Base-by-base conservation (phyloP, 371 early-diverging fungal species). In the Cladochytrium tenue region DNA sequence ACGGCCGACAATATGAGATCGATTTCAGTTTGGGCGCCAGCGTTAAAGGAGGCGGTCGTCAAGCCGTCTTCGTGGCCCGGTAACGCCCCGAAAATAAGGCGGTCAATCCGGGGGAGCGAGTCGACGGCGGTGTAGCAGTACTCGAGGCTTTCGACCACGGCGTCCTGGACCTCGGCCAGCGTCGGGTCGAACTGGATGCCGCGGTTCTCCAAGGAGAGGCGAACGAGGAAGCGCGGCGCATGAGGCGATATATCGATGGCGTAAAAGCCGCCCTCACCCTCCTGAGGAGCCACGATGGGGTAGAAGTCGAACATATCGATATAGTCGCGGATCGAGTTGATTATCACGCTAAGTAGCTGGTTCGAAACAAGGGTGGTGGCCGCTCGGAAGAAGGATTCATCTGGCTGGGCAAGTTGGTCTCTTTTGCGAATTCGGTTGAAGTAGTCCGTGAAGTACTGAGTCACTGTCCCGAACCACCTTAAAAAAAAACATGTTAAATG, bases 101-200 rank as follows among this genome's bases (percentile, higher is more conserved):
- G 52, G 28, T 78, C 81, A 13, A 82, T 66, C 26, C 63, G 32
- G 1, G 85, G 82, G 25, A 82, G 51, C 7, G 69, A 68, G 43
- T 81, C 80, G 32, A 82, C 68, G 2, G 82, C 78, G 17, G 63
- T 67, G 25, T 75, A 63, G 53, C 81, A 64, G 36, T 73, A 78
- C 10, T 71, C 72, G 7, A 84, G 64, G n/a, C 80, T 72, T 52
- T 84, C 81, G 31, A 80, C 50, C 3, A 82, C 58, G 2, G 77
- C 75, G 51, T 78, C 81, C 1, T 71, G 71, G 51, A 84, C 75
- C 34, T 84, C 85, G 1, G 64, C 56, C 7, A 82, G 60, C 28
- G 76, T 70, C n/a, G 85, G 85, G 33, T 84, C 85, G 62, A 75
- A 84, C 62, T 79, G 80, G 58, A 80, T 66, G 20, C 68, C 51